Evolutionary conservation across 495 filamentous ascomycete genomes (phyloP), one percentile per base, ranked within the genome.

Genomic region (Hypoxylon lenormandii): DNA sequence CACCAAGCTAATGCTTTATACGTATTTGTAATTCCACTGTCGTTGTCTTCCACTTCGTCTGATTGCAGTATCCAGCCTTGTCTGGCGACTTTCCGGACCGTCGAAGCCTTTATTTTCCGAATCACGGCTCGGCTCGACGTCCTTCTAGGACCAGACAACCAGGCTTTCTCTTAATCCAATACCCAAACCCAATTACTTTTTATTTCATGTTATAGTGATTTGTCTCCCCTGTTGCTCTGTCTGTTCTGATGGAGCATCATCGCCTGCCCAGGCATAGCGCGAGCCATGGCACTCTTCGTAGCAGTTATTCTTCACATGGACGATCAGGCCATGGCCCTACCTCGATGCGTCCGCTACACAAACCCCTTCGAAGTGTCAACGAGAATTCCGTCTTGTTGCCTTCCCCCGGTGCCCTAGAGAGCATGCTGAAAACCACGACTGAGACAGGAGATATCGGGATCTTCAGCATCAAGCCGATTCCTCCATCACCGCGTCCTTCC

Each of bases 371-470:
- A 37, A 77, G 70, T 43, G 69, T 78, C 8, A 78, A 79, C 19
- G 77, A 79, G 48, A 78, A 78, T 40, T 52, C 68, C 0, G 74
- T 76, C 16, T 67, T 81, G 46, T 63, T 82, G 10, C 69, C 73
- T 30, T 82, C 81, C 0, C 82, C 79, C n/a, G 81, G 78, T 0
- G 80, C 82, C 5, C 57, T 83, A 19, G 80, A 84, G 64, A 85
- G 86, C 73, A 91, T 92, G 89, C 83, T 92, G 42, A 90, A 84
- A 73, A 91, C 85, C 7, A 88, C 83, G 0, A 91, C 89, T 0
- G 90, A 91, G 75, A 85, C 86, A 0, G 90, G 89, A 13, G 87
- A 90, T 55, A 86, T 91, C 49, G 88, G 86, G 6, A 76, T 85
- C 47, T 87, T 90, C 60, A 83, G 84, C 42, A 85, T 85, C 65